phyloP scores from a whole-genome alignment of 2,329 filamentous ascomycete genomes.

The Colletotrichum karsti region DNA sequence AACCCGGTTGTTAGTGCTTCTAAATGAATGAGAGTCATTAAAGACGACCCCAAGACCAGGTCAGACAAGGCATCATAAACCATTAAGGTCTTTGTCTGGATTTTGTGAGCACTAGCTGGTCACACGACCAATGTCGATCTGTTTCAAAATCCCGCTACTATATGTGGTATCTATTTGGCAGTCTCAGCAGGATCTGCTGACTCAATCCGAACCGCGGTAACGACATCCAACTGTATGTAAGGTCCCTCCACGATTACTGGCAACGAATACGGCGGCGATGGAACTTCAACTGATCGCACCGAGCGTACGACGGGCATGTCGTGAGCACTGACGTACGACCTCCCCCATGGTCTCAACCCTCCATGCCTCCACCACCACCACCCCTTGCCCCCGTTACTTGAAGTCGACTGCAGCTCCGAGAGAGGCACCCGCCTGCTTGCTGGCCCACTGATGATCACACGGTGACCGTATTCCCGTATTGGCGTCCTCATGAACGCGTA shows the following conservation, averaged over 20 bases:
- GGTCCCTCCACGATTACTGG: background rate
- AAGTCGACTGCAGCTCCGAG: background rate
- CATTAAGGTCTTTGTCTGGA: no score
- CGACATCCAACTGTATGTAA: constrained; percentile 51
- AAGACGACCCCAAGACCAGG: no score
- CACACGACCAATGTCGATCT: no score
- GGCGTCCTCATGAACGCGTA: constrained; percentile 34
- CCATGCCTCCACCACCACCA: constrained; percentile 28
- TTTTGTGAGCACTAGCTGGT: no score
- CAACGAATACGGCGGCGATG: background rate
- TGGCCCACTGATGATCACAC: constrained; percentile 15
- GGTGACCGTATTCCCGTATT: constrained; percentile 19
- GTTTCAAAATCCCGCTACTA: background rate
- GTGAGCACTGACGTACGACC: constrained; percentile 5
- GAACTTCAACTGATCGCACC: background rate
- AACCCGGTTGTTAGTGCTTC: no score
- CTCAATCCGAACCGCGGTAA: constrained; percentile 52
- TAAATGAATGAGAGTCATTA: no score
- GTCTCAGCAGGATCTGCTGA: background rate
- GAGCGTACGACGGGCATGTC: background rate
- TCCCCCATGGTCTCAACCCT: constrained; percentile 11
- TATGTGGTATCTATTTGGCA: background rate
- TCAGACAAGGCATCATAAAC: no score
- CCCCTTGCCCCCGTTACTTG: background rate
- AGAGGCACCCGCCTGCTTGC: background rate